Base-by-base conservation (phyloP, 2,329 filamentous ascomycete species). In the Bipolaris bicolor region DNA sequence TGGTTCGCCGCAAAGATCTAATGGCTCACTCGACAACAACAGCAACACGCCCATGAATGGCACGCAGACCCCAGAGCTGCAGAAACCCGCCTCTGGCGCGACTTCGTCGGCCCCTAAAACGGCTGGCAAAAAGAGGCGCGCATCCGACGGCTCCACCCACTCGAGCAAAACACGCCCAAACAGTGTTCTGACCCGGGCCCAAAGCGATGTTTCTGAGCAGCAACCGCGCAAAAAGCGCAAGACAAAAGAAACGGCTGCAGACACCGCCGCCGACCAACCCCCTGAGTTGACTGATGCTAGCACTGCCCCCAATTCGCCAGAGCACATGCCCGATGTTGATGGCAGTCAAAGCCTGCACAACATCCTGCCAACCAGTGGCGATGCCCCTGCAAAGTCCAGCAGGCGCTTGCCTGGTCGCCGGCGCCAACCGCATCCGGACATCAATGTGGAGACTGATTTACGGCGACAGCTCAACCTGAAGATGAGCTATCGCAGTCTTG, bases 401-500 rank as follows among this genome's bases (percentile, higher is more conserved):
- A 76, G 71, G 64, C 73, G 72, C 40, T 64, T 78, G 51, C 77
- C 77, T 50, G 80, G 79, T 55, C 74, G 80, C 59, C 74, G 80
- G 44, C 74, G 81, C 68, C 80, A 80, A 60, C 78, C 78, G 51
- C 79, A 83, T 75, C 65, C 78, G 50, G 76, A 79, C 64, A 68
- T 76, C 40, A 76, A 77, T 51, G 72, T 83, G 46, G 81, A 83
- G 66, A 75, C 77, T 15, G 76, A 79, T 54, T 71, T 83, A 62
- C 76, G 80, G 49, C 86, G 89, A 52, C 85, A 88, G 70, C 82
- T 88, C 63, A 84, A 89, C 65, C 80, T 91, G 66, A 88, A 88
- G 73, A 85, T 86, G 54, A 81, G 81, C 22, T 91, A 86, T 74
- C 82, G 85, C n/a, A 79, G 83, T 56, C 83, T 91, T 49, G 82